These are phyloP conservation scores for Salicornia ramosissima DNA, from an alignment of 148 eudicot species.

Conservation along the genomic window DNA sequence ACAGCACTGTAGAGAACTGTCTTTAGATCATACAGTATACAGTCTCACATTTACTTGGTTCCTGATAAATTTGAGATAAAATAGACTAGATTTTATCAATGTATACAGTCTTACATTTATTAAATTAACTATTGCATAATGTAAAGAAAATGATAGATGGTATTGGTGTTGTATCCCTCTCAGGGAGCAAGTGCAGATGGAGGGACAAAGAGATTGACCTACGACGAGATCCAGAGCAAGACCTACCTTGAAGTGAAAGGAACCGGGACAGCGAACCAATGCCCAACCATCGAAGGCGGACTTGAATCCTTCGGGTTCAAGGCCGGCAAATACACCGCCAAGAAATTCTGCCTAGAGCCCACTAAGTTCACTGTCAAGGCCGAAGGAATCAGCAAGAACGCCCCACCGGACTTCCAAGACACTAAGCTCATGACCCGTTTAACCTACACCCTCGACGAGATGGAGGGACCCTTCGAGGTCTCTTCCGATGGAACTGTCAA, in stretches of 20 bases:
- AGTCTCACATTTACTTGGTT: not conserved
- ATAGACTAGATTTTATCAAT: too few relatives aligned
- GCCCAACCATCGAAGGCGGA: conserved; percentile 81
- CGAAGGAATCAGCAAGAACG: conserved; percentile 72
- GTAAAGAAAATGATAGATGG: too few relatives aligned
- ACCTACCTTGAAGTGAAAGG: conserved; percentile 96
- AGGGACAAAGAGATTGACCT: conserved; percentile 73
- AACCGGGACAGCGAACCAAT: conserved; percentile 96
- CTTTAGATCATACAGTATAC: not conserved
- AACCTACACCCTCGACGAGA: conserved; percentile 96
- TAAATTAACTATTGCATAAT: too few relatives aligned
- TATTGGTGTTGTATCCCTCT: conserved; percentile 7
- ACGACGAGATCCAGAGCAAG: conserved; percentile 91
- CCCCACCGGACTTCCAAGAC: conserved; percentile 82
- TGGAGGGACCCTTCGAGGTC: conserved; percentile 94
- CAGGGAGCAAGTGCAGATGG: conserved; percentile 98
- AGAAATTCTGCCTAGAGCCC: conserved; percentile 93
- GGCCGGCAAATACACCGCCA: conserved; percentile 86
- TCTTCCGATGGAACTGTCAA: conserved; percentile 67
- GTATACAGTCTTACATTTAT: too few relatives aligned
- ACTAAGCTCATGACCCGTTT: conserved; percentile 98
- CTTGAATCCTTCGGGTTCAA: conserved; percentile 67
- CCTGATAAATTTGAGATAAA: too few relatives aligned
- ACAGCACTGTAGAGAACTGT: not conserved
- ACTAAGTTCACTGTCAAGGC: conserved; percentile 92